Evolutionary conservation across 371 early-diverging fungal species (phyloP), one percentile per base, ranked within the genome.

Genomic region (Actinomucor elegans): DNA sequence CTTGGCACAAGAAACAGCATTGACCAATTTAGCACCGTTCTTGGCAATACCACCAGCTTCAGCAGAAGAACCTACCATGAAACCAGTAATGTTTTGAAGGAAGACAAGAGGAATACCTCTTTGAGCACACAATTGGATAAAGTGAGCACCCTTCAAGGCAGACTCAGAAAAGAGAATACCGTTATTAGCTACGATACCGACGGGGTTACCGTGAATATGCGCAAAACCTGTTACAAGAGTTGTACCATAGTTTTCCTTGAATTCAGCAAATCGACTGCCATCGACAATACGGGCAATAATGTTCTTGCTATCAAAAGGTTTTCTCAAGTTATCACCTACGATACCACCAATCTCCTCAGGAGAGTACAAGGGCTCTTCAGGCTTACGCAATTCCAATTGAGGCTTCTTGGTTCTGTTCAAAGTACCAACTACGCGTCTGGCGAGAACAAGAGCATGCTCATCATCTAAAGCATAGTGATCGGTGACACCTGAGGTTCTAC

Each of bases 11-110:
- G 97, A 89, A 4, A 98, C 98, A 8, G 98, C 97, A 8, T 93
- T 96, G 4, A 98, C 98, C 73, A 98, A 83, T 69, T 98, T 98
- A 59, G 97, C 97, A 24, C 98, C 98, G 64, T 98, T 94, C 77
- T 96, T 97, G 48, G 97, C 98, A 73, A 98, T 98, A 59, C 97
- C 97, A 52, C 91, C 92, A 14, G 95, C 96, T 76, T 98, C 98
- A 28, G 98, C 97, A 15, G 89, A 86, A 29, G 92, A 86, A 20
- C 98, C 98, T 14, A 98, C 98, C 98, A 98, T 98, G 76, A 96
- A 96, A 23, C 94, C 95, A 17, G 94, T 95, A 57, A 96, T 98
- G 77, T 98, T 97, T 61, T 98, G 97, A 66, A 98, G 73, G 69
- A 98, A 98, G 12, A 97, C 86, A 21, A 98, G 76, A 10, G 98